Percentiles rank a stretch among this genome's conserved stretches.
Evolutionary conservation across 148 eudicot species (phyloP).

Genomic region (Fagopyrum esculentum): DNA sequence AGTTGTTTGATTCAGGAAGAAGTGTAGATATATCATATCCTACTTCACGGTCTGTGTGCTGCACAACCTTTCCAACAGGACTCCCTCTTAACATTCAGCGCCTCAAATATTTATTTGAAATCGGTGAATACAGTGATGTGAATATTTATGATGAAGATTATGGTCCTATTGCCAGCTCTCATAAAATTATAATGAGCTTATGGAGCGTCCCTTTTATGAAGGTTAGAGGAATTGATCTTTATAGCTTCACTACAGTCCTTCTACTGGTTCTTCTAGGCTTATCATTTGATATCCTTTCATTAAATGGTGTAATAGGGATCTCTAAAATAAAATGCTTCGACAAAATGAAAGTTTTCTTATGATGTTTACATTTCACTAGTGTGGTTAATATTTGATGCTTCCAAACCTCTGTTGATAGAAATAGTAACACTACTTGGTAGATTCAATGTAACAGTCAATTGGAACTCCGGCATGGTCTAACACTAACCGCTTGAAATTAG

Average conservation of each 20-base stretch:
- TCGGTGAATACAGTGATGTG: slow-evolving; percentile 58
- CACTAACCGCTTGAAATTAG: background rate
- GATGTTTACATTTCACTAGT: background rate
- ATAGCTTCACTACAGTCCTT: slow-evolving; percentile 1
- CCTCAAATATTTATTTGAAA: slow-evolving; percentile 35
- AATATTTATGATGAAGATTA: slow-evolving; percentile 54
- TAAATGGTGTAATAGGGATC: background rate
- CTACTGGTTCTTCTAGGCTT: background rate
- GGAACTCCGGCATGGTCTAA: background rate
- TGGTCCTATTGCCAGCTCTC: slow-evolving; percentile 46
- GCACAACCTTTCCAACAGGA: slow-evolving; percentile 46
- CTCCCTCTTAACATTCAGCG: slow-evolving; percentile 44
- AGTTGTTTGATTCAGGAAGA: slow-evolving; percentile 57
- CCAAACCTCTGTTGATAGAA: background rate
- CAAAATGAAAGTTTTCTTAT: background rate
- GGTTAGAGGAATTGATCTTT: slow-evolving; percentile 34
- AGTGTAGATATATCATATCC: slow-evolving; percentile 71
- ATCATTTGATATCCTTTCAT: background rate
- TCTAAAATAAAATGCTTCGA: slow-evolving; percentile 1
- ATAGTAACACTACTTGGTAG: background rate
- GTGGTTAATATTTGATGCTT: background rate
- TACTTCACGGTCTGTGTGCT: slow-evolving; percentile 40
- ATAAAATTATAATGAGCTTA: slow-evolving; percentile 67
- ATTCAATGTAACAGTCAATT: background rate
- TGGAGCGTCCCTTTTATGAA: slow-evolving; percentile 88